Conservation (phyloP, 805 yeast genomes). For the Candida maltosa region DNA sequence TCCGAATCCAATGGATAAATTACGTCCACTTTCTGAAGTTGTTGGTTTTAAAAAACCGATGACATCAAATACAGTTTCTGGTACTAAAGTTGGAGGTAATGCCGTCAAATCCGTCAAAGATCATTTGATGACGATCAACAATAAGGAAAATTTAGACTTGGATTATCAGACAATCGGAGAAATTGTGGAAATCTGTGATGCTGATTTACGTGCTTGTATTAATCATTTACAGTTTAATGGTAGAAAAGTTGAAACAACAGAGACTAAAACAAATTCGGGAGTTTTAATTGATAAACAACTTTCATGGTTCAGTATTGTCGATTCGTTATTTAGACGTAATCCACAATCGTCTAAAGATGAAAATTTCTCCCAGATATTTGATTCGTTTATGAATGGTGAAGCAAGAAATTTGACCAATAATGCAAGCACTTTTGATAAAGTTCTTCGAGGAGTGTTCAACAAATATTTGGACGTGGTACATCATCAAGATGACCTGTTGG, state of each 20-base stretch:
- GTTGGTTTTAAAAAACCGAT: conserved; percentile 62
- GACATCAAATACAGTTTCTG: conserved; percentile 39
- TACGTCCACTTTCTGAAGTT: conserved; percentile 72
- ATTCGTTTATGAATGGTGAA: conserved; percentile 39
- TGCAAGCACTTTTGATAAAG: conserved; percentile 52
- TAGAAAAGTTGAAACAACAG: conserved; percentile 9
- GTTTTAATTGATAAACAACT: conserved; percentile 53
- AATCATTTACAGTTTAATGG: conserved; percentile 72
- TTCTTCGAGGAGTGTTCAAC: conserved; percentile 70
- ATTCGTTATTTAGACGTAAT: conserved; percentile 55
- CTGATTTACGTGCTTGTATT: conserved; percentile 82
- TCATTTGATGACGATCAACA: conserved; percentile 45
- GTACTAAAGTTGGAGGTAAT: conserved; percentile 35
- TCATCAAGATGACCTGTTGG: conserved; percentile 56
- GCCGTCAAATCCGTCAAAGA: conserved; percentile 37
- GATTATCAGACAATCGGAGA: conserved; percentile 55
- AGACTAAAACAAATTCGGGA: conserved; percentile 2
- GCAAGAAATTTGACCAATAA: conserved; percentile 34
- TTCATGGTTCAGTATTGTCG: conserved; percentile 67
- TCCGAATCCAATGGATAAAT: conserved; percentile 60
- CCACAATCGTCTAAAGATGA: conserved; percentile 43
- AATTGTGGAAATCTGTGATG: conserved; percentile 67
- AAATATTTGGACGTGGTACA: conserved; percentile 58
- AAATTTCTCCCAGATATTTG: conserved; percentile 46
- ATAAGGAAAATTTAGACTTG: conserved; percentile 49